These are phyloP conservation scores for Mitragyna speciosa DNA, from an alignment of 257 asterid species.

Conservation along the genomic window DNA sequence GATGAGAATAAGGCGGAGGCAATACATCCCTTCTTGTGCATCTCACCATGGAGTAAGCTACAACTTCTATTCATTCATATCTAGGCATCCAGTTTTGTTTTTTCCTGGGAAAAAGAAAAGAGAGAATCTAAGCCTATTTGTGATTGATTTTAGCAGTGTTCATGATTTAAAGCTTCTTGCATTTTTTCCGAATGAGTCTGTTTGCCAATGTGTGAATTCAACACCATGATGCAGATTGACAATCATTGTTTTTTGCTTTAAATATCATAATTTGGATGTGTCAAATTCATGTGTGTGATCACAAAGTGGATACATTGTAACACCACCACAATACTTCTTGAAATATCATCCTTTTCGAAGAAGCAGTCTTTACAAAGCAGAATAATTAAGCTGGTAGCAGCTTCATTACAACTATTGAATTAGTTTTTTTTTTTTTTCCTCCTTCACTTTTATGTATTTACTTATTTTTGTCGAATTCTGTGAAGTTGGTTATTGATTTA, in stretches of 20 bases:
- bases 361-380: background rate
- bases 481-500: background rate
- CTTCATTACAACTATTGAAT: background rate
- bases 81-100: background rate
- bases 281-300: background rate
- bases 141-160: background rate
- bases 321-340: background rate
- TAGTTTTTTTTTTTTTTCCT: background rate
- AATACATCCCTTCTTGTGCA: slow-evolving; percentile 75
- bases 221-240: background rate
- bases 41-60: slow-evolving; percentile 62
- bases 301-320: background rate
- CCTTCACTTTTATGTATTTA: no score
- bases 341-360: background rate
- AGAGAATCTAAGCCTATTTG: background rate
- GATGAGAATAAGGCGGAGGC: slow-evolving; percentile 72
- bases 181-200: background rate
- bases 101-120: background rate
- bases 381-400: background rate
- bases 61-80: slow-evolving; percentile 10
- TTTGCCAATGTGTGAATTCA: background rate
- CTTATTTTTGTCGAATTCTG: background rate
- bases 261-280: background rate
- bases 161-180: background rate
- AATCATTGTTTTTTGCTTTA: background rate